Percentiles rank a stretch among this genome's conserved stretches.
Evolutionary conservation across 352 stramenopile species (phyloP).

Genomic region (Phytophthora hybrid): DNA sequence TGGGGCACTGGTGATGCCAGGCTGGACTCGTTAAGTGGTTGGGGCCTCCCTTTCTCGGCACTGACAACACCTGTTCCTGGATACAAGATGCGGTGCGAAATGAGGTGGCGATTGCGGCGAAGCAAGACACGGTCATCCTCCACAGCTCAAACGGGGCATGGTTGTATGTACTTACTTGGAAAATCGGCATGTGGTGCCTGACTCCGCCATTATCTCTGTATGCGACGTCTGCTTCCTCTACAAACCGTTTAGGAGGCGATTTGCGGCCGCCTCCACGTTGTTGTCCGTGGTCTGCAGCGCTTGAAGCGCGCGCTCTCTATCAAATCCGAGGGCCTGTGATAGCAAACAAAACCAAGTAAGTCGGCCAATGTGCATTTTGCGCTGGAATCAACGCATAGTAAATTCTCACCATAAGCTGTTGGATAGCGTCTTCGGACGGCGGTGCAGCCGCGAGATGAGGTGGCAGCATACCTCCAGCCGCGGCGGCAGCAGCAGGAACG

Average conservation of each 20-base stretch:
- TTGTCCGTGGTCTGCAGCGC: constrained; percentile 81
- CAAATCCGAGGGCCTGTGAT: constrained; percentile 69
- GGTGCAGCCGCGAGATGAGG: constrained; percentile 70
- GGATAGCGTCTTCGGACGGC: constrained; percentile 79
- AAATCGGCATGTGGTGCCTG: constrained; percentile 23
- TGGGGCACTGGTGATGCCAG: constrained; percentile 6
- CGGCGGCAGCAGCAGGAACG: constrained; percentile 16
- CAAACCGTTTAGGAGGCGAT: constrained; percentile 57
- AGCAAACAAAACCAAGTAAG: neutral
- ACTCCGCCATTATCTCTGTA: constrained; percentile 19
- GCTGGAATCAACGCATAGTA: neutral
- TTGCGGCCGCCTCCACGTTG: constrained; percentile 87
- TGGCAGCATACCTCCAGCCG: constrained; percentile 50
- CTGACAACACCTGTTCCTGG: neutral
- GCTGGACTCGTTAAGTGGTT: neutral
- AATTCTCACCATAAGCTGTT: constrained; percentile 72
- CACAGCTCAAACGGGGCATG: neutral
- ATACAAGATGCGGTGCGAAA: neutral
- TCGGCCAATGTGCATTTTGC: neutral
- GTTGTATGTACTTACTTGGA: constrained; percentile 29
- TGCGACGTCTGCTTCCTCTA: constrained; percentile 30
- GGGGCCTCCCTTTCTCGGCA: neutral
- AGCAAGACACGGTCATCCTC: neutral
- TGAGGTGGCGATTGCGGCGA: neutral
- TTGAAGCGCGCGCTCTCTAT: constrained; percentile 69